These are phyloP conservation scores for Euphrasia confusa DNA, from an alignment of 257 asterid species.

Conservation along the genomic window DNA sequence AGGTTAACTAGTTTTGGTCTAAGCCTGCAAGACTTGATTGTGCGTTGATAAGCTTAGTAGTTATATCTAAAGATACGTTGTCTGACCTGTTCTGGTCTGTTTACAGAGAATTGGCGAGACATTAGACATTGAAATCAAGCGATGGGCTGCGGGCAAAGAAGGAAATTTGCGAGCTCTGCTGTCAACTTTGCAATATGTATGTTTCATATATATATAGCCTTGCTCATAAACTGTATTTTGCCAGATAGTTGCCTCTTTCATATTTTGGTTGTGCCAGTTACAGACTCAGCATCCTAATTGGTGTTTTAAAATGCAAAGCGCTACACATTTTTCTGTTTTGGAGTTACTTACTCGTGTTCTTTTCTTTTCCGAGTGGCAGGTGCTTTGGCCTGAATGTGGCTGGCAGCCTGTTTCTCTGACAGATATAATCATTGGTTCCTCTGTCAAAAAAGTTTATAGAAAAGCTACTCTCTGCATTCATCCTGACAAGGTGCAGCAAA, in stretches of 20 bases:
- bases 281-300: background rate
- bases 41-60: conserved; percentile 10
- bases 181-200: conserved; percentile 82
- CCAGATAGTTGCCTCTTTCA: background rate
- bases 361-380: conserved; percentile 39
- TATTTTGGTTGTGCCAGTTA: background rate
- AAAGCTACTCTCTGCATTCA: conserved; percentile 98
- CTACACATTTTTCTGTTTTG: conserved; percentile 15
- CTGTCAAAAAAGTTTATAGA: conserved; percentile 84
- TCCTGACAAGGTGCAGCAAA: conserved; percentile 99
- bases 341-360: conserved; percentile 17
- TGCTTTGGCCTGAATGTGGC: conserved; percentile 99
- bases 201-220: conserved; percentile 19
- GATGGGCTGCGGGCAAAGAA: conserved; percentile 94
- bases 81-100: conserved; percentile 25
- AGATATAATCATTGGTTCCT: conserved; percentile 81
- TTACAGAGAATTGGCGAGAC: conserved; percentile 70
- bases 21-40: conserved; percentile 18
- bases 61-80: conserved; percentile 10
- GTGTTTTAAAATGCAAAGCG: conserved; percentile 12
- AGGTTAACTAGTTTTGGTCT: conserved; percentile 12
- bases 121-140: conserved; percentile 68
- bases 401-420: conserved; percentile 99
- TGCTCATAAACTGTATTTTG: background rate
- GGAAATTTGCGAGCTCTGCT: conserved; percentile 87